These are phyloP conservation scores for Penicillium glabrum DNA, from an alignment of 2,329 filamentous ascomycete genomes.

Conservation along the genomic window DNA sequence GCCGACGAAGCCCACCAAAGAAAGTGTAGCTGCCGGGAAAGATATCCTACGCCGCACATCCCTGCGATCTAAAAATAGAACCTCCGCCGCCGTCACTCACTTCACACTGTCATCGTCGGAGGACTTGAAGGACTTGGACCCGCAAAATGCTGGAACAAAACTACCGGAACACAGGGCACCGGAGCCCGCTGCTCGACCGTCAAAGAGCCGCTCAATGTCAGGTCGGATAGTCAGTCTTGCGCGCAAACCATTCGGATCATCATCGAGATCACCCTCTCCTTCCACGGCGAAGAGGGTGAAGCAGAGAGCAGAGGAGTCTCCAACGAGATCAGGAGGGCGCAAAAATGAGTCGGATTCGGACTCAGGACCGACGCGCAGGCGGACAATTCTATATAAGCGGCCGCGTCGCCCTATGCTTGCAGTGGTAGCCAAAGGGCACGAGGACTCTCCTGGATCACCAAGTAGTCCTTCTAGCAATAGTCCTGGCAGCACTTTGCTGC, in stretches of 20 bases:
- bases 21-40: slow-evolving; percentile 41
- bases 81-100: slow-evolving; percentile 32
- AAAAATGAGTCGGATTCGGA: slow-evolving; percentile 25
- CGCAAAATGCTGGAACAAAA: slow-evolving; percentile 19
- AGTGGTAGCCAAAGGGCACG: slow-evolving; percentile 36
- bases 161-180: slow-evolving; percentile 29
- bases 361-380: slow-evolving; percentile 26
- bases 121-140: slow-evolving; percentile 32
- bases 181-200: slow-evolving; percentile 34
- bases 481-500: slow-evolving; percentile 34
- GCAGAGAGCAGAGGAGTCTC: slow-evolving; percentile 31
- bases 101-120: slow-evolving; percentile 39
- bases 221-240: slow-evolving; percentile 52
- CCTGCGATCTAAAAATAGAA: slow-evolving; percentile 35
- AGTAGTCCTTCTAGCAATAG: slow-evolving; percentile 33
- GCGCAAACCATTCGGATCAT: slow-evolving; percentile 51
- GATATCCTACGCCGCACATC: slow-evolving; percentile 45
- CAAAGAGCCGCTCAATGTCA: slow-evolving; percentile 50
- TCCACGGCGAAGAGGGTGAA: slow-evolving; percentile 31
- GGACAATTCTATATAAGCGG: slow-evolving; percentile 37
- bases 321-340: slow-evolving; percentile 15
- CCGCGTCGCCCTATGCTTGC: slow-evolving; percentile 42
- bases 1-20: slow-evolving; percentile 37
- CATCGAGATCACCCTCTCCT: slow-evolving; percentile 50
- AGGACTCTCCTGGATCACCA: slow-evolving; percentile 35